Evolutionary conservation across 306 rosid genomes (phyloP).

Genomic region (Argentina anserina): DNA sequence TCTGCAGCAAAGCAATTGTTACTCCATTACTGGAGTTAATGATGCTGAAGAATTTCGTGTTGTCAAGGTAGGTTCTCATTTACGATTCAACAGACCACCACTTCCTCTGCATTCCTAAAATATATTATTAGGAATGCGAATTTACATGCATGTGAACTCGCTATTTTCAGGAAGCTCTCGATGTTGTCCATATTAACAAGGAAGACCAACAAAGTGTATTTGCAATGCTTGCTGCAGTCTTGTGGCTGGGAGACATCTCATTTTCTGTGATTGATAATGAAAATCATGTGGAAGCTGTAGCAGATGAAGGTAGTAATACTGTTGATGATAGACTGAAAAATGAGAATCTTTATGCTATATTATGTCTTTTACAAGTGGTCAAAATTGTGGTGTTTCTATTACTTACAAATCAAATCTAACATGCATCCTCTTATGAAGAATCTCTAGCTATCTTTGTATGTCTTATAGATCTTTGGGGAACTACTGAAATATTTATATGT

Average conservation of each 20-base stretch:
- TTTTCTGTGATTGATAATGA: slow-evolving; percentile 83
- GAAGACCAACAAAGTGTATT: slow-evolving; percentile 85
- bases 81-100: background rate
- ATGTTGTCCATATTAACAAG: slow-evolving; percentile 83
- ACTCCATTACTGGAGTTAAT: slow-evolving; percentile 66
- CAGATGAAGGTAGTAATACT: slow-evolving; percentile 69
- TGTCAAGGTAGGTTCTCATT: slow-evolving; percentile 58
- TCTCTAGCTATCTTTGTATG: background rate
- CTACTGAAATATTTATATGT: background rate
- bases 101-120: background rate
- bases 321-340: slow-evolving; percentile 2
- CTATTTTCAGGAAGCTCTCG: slow-evolving; percentile 80
- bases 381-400: background rate
- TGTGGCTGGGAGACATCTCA: slow-evolving; percentile 91
- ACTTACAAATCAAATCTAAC: background rate
- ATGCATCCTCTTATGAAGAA: background rate
- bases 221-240: slow-evolving; percentile 99
- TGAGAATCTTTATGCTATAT: background rate
- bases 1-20: slow-evolving; percentile 82
- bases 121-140: slow-evolving; percentile 13
- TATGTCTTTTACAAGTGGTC: background rate
- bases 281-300: slow-evolving; percentile 82
- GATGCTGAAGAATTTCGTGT: slow-evolving; percentile 81
- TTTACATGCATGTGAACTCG: slow-evolving; percentile 28
- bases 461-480: background rate